Evolutionary conservation across 495 filamentous ascomycete species (phyloP), one percentile per base, ranked within the genome.

Genomic region (Talaromyces proteolyticus): DNA sequence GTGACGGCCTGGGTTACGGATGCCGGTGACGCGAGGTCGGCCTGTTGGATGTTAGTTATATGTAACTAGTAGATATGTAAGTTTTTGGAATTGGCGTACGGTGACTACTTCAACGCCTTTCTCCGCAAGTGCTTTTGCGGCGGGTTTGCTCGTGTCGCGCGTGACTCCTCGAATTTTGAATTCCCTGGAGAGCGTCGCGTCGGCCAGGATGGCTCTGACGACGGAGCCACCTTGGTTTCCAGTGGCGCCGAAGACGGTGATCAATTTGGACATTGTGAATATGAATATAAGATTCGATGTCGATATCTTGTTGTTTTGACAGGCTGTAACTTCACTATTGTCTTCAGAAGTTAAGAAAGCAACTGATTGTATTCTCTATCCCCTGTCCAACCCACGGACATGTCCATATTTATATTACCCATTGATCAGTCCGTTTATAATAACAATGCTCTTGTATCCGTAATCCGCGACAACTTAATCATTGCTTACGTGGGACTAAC

Each of bases 141-240:
- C 71, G 6, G 65, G 56, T 40, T 73, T 76, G 36, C 58, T 58
- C 0, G 65, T 55, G 56, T 83, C 72, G 7, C 81, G 69, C 7
- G 79, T 82, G 40, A 85, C 64, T 48, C 64, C 80, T 22, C 81
- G 73, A 55, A 85, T 61, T 23, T 65, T 67, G 65, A 56, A 85
- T 21, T 61, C 44, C 3, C 62, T 53, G 34, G 68, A 73, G 12
- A 77, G 57, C 6, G 60, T 52, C 0, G 79, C 57, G 55, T 79
- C 67, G 21, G 52, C 51, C 8, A 82, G 67, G 36, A 84, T 65
- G 25, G 58, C 49, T 21, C 66, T 59, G 55, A 82, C 64, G 12
- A 84, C 70, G 8, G 75, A 78, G 39, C 75, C 69, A 17, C 82
- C 82, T 58, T 84, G 82, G 14, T 70, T 63, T 55, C 81, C 80